Conservation (phyloP, 192 early-diverging fungal species). For the Dispira parvispora region DNA sequence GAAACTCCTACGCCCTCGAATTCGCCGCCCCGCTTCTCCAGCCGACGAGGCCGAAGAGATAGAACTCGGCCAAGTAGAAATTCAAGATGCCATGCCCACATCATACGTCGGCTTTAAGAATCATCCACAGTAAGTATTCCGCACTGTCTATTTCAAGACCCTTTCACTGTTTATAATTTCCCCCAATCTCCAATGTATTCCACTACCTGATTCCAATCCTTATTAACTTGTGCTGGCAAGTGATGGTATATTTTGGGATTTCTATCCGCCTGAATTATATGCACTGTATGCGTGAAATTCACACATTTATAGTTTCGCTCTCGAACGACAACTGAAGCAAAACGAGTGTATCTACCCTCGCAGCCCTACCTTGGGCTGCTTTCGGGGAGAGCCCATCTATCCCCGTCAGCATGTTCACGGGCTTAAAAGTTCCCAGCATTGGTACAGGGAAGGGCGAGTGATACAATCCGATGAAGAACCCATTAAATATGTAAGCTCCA, state of each 20-base stretch:
- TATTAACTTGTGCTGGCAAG: background rate
- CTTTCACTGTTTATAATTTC: background rate
- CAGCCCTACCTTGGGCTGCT: slow-evolving; percentile 49
- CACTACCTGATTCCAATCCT: background rate
- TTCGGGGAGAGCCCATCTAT: slow-evolving; percentile 65
- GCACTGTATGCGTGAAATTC: background rate
- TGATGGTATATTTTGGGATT: background rate
- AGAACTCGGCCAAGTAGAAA: slow-evolving; percentile 22
- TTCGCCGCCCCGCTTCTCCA: slow-evolving; percentile 10
- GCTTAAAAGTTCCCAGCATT: slow-evolving; percentile 37
- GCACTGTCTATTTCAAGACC: background rate
- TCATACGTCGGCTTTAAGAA: slow-evolving; percentile 60
- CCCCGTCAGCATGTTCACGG: slow-evolving; percentile 51
- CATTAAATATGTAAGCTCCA: slow-evolving; percentile 17
- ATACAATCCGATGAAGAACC: slow-evolving; percentile 26
- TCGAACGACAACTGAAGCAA: slow-evolving; percentile 71
- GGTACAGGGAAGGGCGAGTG: slow-evolving; percentile 41
- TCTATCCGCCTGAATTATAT: background rate
- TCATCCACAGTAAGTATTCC: slow-evolving; percentile 48
- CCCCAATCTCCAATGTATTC: background rate
- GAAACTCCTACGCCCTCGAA: slow-evolving; percentile 20
- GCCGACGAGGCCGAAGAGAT: slow-evolving; percentile 30
- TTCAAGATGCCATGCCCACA: slow-evolving; percentile 56
- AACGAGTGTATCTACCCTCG: slow-evolving; percentile 60
- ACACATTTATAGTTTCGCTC: slow-evolving; percentile 36